Evolutionary conservation across 768 basidiomycete genomes (phyloP).

Genomic region (Pleurotus ostreatus): DNA sequence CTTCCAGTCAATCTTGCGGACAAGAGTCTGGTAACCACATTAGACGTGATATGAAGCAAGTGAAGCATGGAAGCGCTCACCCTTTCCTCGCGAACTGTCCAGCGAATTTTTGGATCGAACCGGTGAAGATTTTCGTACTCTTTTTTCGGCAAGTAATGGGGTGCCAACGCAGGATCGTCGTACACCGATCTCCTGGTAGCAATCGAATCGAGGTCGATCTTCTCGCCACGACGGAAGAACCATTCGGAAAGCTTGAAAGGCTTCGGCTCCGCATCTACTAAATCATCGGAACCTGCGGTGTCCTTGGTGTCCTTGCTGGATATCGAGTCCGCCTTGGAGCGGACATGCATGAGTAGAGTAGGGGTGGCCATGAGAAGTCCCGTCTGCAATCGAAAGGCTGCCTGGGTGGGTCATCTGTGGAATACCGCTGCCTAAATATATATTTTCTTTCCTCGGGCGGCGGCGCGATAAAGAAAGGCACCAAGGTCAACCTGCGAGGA

Average conservation of each 20-base stretch:
- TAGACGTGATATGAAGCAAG: not conserved
- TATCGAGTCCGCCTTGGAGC: conserved; percentile 7
- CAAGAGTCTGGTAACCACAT: conserved; percentile 29
- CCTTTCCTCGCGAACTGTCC: conserved; percentile 56
- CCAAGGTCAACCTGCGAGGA: conserved; percentile 8
- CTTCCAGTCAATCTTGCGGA: conserved; percentile 59
- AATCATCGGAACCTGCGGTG: conserved; percentile 19
- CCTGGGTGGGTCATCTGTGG: not conserved
- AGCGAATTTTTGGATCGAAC: conserved; percentile 53
- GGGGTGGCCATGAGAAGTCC: not conserved
- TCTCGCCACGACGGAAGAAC: conserved; percentile 23
- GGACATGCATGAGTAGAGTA: not conserved
- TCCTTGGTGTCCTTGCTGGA: conserved; percentile 14
- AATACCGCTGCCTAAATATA: not conserved
- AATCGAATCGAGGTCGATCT: conserved; percentile 30
- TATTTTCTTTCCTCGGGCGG: not conserved
- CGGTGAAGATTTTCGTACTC: conserved; percentile 54
- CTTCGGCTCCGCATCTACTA: conserved; percentile 31
- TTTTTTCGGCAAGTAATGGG: conserved; percentile 45
- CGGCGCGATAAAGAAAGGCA: conserved; percentile 7
- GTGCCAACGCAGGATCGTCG: conserved; percentile 43
- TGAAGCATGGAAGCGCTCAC: conserved; percentile 17
- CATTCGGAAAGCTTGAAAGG: conserved; percentile 31
- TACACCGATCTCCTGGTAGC: conserved; percentile 50
- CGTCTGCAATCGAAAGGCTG: not conserved